Evolutionary conservation across 2,329 filamentous ascomycete genomes (phyloP), one percentile per base, ranked within the genome.

Genomic region (Fusarium nodosum): DNA sequence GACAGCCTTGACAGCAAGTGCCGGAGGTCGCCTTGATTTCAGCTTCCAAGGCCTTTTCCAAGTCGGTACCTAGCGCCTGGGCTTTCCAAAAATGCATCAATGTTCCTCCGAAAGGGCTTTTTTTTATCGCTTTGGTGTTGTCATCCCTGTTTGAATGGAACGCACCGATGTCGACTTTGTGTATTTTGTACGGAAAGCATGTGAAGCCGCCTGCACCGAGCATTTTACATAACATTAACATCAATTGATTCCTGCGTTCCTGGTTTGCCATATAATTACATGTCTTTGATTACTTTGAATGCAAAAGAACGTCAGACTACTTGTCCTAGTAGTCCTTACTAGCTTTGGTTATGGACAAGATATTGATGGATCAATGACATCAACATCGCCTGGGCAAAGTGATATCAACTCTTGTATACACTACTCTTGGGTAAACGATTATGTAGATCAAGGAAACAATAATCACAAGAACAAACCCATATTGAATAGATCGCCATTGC

Each of bases 21-120:
- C 52, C 62, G 42, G 60, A 50, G 50, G 50, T 66, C 68, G 68
- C 68, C 55, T 73, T 56, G 61, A 50, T 31, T 47, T 54, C 66
- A 66, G 61, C 66, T 69, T 51, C 47, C 53, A 69, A 50, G 61
- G 38, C 47, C 63, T 66, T 48, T 36, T 31, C 31, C 31, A 36
- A 18, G 33, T 41, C 22, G 5, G 48, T 55, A 8, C 18, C 24
- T 60, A 59, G 66, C 55, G 66, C 44, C 60, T 33, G 26, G 47
- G 60, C 44, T 54, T 57, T 57, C 48, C 58, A 34, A 47, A 50
- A 41, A 56, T 46, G 36, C 45, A 52, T 51, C 48, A 59, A 36
- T 44, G 44, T 51, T 55, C 54, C 46, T 64, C 36, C 48, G 59
- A 41, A 66, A 60, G 46, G 46, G 30, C 15, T 62, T 69, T 45